These are phyloP conservation scores for Pseudoperonospora humuli DNA, from an alignment of 352 stramenopile species.

Conservation along the genomic window DNA sequence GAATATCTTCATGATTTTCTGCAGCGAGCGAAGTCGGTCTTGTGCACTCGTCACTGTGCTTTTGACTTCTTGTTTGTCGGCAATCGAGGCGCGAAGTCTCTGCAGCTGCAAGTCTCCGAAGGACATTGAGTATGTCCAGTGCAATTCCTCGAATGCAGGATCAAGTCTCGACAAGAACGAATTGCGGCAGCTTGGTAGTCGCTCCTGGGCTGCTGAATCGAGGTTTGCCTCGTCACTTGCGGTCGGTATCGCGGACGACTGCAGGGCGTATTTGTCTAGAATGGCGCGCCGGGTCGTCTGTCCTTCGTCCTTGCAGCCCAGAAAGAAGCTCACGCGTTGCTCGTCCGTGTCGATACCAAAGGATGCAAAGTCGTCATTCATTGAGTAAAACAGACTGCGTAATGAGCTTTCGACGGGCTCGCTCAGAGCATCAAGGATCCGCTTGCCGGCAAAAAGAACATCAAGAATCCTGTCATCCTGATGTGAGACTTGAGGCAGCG, in stretches of 20 bases:
- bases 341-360: conserved; percentile 65
- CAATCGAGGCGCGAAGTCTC: conserved; percentile 33
- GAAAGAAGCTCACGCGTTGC: conserved; percentile 63
- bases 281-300: conserved; percentile 32
- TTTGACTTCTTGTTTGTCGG: conserved; percentile 40
- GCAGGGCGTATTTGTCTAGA: conserved; percentile 47
- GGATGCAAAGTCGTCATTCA: conserved; percentile 53
- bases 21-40: conserved; percentile 54
- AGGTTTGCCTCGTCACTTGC: conserved; percentile 7
- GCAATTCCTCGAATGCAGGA: conserved; percentile 39
- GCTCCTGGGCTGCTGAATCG: neutral
- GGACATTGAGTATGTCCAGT: conserved; percentile 29
- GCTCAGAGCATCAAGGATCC: conserved; percentile 27
- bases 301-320: conserved; percentile 39
- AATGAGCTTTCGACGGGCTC: conserved; percentile 34
- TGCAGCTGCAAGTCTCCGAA: conserved; percentile 37
- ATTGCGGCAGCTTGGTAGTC: conserved; percentile 4
- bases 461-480: conserved; percentile 18
- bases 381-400: conserved; percentile 46
- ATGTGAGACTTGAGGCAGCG: conserved; percentile 12
- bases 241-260: neutral
- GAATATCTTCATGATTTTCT: conserved; percentile 76
- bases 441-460: conserved; percentile 28
- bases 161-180: conserved; percentile 60
- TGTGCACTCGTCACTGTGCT: conserved; percentile 40